A percentile compares a stretch with the other conserved stretches of the same genome.
Evolutionary conservation across 768 basidiomycete species (phyloP).

Genomic region (Termitomyces heimii): DNA sequence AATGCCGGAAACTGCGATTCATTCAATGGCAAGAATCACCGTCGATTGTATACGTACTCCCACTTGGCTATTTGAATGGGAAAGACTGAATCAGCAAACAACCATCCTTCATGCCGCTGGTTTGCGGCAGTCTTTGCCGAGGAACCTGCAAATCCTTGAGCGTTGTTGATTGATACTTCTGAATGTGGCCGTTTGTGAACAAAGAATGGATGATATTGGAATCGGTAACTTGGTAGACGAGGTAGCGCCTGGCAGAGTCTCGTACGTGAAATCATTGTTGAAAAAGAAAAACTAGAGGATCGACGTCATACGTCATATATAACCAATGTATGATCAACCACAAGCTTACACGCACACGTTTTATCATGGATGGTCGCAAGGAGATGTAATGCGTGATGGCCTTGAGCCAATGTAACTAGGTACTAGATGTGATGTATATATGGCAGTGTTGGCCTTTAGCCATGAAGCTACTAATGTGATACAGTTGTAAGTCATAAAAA

Average conservation of each 20-base stretch:
- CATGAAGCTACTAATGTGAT: conserved; percentile 17
- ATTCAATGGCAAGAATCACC: background rate
- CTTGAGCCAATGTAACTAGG: conserved; percentile 16
- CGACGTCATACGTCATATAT: background rate
- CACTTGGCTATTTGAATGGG: conserved; percentile 64
- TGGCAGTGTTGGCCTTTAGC: conserved; percentile 17
- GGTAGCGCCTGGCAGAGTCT: background rate
- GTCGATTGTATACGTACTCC: conserved; percentile 50
- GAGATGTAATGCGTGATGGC: conserved; percentile 13
- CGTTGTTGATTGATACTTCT: background rate
- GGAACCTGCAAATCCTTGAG: background rate
- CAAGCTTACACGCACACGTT: background rate
- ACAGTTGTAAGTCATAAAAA: conserved; percentile 15
- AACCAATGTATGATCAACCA: background rate
- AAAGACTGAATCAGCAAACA: conserved; percentile 77
- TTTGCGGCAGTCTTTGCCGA: background rate
- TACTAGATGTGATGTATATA: conserved; percentile 12
- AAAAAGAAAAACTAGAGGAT: too few species aligned
- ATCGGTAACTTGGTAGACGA: background rate
- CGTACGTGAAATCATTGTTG: background rate
- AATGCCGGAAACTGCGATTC: conserved; percentile 50
- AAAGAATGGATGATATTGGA: background rate
- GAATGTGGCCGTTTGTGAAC: background rate
- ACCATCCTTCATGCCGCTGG: conserved; percentile 27
- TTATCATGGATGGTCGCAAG: background rate